Percentiles rank a stretch among this genome's conserved stretches.
These are phyloP conservation scores for Austroboletus festivus DNA, from an alignment of 768 basidiomycete species.

Conservation along the genomic window DNA sequence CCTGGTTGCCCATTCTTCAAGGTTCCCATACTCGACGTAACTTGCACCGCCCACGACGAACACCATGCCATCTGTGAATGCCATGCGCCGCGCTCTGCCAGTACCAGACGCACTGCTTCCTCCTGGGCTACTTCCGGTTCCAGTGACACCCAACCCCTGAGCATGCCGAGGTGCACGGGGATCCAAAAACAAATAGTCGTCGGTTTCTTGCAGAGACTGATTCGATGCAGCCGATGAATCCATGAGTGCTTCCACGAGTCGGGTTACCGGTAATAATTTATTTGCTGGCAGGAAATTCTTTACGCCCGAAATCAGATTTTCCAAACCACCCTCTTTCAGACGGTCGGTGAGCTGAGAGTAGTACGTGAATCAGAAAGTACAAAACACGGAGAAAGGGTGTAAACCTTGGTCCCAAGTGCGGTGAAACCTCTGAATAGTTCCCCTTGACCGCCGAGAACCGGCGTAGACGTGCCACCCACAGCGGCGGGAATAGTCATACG, in stretches of 20 bases:
- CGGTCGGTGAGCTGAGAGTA: conserved; percentile 77
- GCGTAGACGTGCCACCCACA: conserved; percentile 59
- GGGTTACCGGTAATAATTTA: conserved; percentile 88
- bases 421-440: conserved; percentile 95
- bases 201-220: conserved; percentile 92
- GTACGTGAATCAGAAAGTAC: neutral
- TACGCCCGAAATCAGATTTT: conserved; percentile 95
- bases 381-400: conserved; percentile 17
- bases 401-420: conserved; percentile 82
- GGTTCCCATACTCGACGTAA: conserved; percentile 95
- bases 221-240: conserved; percentile 93
- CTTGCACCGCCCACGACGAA: conserved; percentile 97
- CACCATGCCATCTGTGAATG: conserved; percentile 84
- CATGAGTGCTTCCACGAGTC: conserved; percentile 95
- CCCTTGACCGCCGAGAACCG: conserved; percentile 67
- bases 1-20: conserved; percentile 88
- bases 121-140: conserved; percentile 43
- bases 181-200: conserved; percentile 93
- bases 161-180: conserved; percentile 71
- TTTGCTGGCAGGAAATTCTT: conserved; percentile 96
- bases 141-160: conserved; percentile 46
- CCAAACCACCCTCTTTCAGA: conserved; percentile 92
- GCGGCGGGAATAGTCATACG: conserved; percentile 81
- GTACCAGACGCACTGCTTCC: conserved; percentile 31
- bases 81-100: conserved; percentile 58